Evolutionary conservation across 202 grass and related monocot species (phyloP), one percentile per base, ranked within the genome.

Genomic region (Carex arenaria): DNA sequence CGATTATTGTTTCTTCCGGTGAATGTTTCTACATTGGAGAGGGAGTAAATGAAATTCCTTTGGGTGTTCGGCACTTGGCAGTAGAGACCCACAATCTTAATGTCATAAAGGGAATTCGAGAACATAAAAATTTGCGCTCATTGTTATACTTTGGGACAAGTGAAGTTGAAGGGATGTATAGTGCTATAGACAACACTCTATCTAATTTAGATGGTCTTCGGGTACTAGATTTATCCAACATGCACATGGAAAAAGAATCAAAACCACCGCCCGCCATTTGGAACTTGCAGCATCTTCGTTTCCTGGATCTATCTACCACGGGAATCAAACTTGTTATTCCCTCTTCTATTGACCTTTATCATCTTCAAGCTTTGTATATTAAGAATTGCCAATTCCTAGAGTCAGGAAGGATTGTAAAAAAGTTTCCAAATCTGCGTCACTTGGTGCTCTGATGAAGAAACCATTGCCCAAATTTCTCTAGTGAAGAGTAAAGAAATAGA

Each of bases 301-400:
- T 84, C 17, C 57, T 87, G 7, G 85, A 87, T 53, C 31, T 87
- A 83, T 79, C 60, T 84, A 59, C 53, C 80, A 87, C 85, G 31
- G 75, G 47, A 63, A 76, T 84, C 7, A 14, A 14, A 19, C 19
- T 14, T 4, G 22, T 87, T 31, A 13, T 26, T 26, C 26, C 19
- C 7, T 42, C n/a, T 17, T 49, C 83, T 43, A 76, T 13, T 4
- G 28, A 62, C 14, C 61, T 78, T 66, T 76, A 87, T 51, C 71
- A 22, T 23, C 62, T 64, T 31, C 62, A 64, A 31, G 23, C 62
- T 31, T 20, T 64, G 23, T 23, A 64, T 31, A 64, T 64, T 64
- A 10, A 5, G 10, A 31, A 11, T 14, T 26, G 26, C 26, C 23
- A 11, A 12, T 13, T 64, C 23, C 0, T 0, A 5, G 22, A 10